Base-by-base conservation (phyloP, 1,139 yeast genomes). In the Yarrowia galli region DNA sequence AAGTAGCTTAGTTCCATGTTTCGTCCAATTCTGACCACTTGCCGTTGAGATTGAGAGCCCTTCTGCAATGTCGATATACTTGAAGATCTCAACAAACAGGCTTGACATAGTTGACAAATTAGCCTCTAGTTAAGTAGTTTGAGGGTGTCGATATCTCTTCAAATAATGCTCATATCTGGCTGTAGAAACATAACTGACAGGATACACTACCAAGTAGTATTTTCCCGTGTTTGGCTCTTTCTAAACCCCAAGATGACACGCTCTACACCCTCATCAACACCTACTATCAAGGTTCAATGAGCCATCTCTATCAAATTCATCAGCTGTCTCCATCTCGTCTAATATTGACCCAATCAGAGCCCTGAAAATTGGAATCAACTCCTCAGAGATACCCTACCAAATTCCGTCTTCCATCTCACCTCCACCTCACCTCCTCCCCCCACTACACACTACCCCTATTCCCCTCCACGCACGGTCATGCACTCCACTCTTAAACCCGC, bases 401-500 rank as follows among this genome's bases (percentile, higher is more conserved):
- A 16, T 4, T 5, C 4, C 20, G 1, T 5, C 23, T 18, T 7
- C 32, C 8, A 25, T 7, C 3, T 18, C 20, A 10, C 20, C 22
- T 32, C 20, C 9, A 10, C 1, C 6, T 15, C 53, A 10, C 22
- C 20, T 6, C 15, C 22, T 7, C 22, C 0, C 13, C 40, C 22
- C 23, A 12, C 20, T 16, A 22, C 36, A 18, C 40, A 28, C 16
- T 12, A 7, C 56, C 56, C 25, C 56, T 49, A 49, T 49, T 32
- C n/a, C 25, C 23, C 56, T 3, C 22, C 25, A 49, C 56, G 56
- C 56, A 49, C 9, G n/a, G 18, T 32, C 56, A 49, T 49, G 58
- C 58, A 53, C 58, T 53, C 42, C 58, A 53, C 56, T 49, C 40
- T 32, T 32, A 49, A 49, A 49, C 25, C 23, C 56, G 38, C 54